Conservation (phyloP, 805 yeast species). For the Cyberlindnera lachancei region DNA sequence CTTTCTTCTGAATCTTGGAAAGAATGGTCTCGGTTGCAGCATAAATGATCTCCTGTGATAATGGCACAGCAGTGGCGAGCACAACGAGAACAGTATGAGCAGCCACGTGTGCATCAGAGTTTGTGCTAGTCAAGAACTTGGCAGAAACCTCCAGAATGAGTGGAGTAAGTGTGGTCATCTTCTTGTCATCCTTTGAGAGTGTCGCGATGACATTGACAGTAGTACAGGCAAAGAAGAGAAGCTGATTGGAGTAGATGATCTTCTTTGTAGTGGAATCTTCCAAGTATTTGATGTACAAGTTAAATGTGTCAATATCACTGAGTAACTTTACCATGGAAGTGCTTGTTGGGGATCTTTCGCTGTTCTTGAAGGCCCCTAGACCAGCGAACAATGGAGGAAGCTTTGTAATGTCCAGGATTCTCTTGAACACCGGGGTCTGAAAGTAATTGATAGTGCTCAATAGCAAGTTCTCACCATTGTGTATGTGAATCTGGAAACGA, state of each 20-base stretch:
- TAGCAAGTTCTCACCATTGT: constrained; percentile 66
- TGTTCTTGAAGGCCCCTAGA: constrained; percentile 58
- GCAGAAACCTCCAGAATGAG: constrained; percentile 52
- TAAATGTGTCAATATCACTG: constrained; percentile 59
- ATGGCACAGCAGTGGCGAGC: constrained; percentile 61
- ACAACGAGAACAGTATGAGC: constrained; percentile 81
- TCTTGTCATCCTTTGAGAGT: constrained; percentile 33
- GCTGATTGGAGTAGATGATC: constrained; percentile 57
- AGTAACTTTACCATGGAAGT: constrained; percentile 65
- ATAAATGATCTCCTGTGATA: constrained; percentile 45
- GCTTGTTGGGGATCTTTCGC: constrained; percentile 56
- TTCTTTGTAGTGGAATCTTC: constrained; percentile 38
- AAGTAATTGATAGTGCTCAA: constrained; percentile 78
- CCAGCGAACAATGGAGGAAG: constrained; percentile 80
- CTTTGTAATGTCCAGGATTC: constrained; percentile 64
- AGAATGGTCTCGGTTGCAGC: constrained; percentile 59
- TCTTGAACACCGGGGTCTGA: constrained; percentile 62
- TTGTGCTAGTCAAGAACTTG: constrained; percentile 38
- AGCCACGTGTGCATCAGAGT: constrained; percentile 65
- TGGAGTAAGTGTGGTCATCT: constrained; percentile 46
- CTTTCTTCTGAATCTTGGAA: constrained; percentile 32
- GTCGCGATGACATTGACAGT: constrained; percentile 62
- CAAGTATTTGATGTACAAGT: constrained; percentile 52
- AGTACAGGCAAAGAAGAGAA: constrained; percentile 73
- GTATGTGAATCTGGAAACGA: constrained; percentile 77